Evolutionary conservation across 2,329 filamentous ascomycete species (phyloP).

Genomic region (Byssoonygena ceratinophila): DNA sequence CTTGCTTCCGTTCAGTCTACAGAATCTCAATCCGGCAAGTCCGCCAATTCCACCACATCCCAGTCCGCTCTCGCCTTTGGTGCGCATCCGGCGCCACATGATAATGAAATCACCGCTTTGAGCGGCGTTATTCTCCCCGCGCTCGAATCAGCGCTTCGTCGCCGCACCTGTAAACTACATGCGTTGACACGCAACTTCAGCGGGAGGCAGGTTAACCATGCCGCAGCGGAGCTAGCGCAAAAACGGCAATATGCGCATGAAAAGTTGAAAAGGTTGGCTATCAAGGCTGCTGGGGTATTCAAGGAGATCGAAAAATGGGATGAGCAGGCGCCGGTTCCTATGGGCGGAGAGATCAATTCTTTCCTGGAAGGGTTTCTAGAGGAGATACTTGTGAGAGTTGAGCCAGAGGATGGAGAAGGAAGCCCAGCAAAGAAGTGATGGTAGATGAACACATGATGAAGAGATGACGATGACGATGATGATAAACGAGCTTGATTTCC

Average conservation of each 20-base stretch:
- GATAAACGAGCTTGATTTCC: not conserved
- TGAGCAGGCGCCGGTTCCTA: conserved; percentile 74
- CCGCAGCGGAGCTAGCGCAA: conserved; percentile 43
- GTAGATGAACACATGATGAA: not conserved
- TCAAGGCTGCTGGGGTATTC: conserved; percentile 72
- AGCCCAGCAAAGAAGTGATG: not conserved
- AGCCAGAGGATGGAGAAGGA: conserved; percentile 57
- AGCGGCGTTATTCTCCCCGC: conserved; percentile 89
- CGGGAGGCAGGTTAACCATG: conserved; percentile 43
- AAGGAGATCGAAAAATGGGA: conserved; percentile 86
- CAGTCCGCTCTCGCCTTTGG: conserved; percentile 13
- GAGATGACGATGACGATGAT: conserved; percentile 9
- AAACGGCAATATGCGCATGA: conserved; percentile 71
- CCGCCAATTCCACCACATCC: conserved; percentile 7
- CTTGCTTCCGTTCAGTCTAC: conserved; percentile 3
- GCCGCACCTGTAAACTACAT: conserved; percentile 53
- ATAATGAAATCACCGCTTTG: conserved; percentile 67
- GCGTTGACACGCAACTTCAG: conserved; percentile 24
- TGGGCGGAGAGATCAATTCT: conserved; percentile 80
- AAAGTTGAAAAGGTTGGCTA: conserved; percentile 66
- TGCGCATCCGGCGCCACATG: conserved; percentile 17
- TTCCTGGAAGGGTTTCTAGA: conserved; percentile 89
- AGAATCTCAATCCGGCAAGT: conserved; percentile 1
- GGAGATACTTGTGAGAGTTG: conserved; percentile 83
- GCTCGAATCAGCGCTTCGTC: conserved; percentile 77